Conservation (phyloP, 2,329 filamentous ascomycete species). For the Calonectria fujianensis region DNA sequence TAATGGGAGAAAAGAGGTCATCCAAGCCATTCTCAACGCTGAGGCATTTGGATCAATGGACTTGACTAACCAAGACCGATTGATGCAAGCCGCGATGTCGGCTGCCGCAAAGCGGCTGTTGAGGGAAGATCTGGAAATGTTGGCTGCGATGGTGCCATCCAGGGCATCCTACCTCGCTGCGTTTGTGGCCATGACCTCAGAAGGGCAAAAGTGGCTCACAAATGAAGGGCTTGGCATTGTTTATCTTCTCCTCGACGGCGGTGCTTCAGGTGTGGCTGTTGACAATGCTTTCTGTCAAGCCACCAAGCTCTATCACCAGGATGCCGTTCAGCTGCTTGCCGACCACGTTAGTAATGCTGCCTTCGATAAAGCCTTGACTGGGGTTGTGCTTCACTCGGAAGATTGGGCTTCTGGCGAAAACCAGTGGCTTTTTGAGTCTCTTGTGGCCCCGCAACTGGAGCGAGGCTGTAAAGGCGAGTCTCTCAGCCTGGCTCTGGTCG, state of each 20-base stretch:
- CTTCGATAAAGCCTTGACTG: conserved; percentile 24
- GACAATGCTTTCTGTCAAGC: conserved; percentile 37
- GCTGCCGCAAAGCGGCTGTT: conserved; percentile 29
- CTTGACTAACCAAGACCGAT: background rate
- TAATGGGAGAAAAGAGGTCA: background rate
- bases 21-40: conserved; percentile 17
- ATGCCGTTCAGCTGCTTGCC: conserved; percentile 28
- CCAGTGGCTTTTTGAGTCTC: conserved; percentile 22
- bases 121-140: conserved; percentile 8
- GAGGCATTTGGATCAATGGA: background rate
- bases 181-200: conserved; percentile 3
- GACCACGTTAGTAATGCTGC: background rate
- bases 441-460: conserved; percentile 23
- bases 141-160: background rate
- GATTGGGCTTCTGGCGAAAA: conserved; percentile 19
- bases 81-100: conserved; percentile 14
- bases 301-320: conserved; percentile 5
- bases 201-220: conserved; percentile 28
- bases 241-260: conserved; percentile 22
- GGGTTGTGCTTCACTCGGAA: background rate
- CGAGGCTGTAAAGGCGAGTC: background rate
- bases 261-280: conserved; percentile 28
- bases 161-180: background rate
- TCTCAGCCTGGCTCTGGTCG: conserved; percentile 22
- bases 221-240: conserved; percentile 27